phyloP scores from a whole-genome alignment of 495 filamentous ascomycete species.

The Penicilliopsis zonata region DNA sequence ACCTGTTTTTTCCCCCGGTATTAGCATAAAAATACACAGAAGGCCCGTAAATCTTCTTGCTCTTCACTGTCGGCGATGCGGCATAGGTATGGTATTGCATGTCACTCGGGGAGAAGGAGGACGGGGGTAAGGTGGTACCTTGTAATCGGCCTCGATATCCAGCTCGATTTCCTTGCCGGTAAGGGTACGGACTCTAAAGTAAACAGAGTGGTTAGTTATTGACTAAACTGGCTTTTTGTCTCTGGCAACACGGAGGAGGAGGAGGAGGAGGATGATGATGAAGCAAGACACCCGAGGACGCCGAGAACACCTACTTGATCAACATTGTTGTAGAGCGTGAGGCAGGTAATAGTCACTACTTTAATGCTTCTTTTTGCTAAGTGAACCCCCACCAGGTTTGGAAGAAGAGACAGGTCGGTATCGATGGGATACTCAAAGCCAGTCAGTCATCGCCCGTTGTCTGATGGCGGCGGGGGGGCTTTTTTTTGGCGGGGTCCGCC shows the following conservation, averaged over 20 bases:
- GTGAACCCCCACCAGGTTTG: too few relatives aligned
- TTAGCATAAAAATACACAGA: neutral
- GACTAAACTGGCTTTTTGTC: neutral
- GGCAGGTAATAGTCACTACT: too few relatives aligned
- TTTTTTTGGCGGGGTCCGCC: slow-evolving; percentile 1
- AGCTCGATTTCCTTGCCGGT: slow-evolving; percentile 98
- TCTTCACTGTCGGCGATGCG: neutral
- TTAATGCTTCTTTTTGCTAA: too few relatives aligned
- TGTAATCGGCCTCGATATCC: slow-evolving; percentile 88
- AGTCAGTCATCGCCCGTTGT: neutral
- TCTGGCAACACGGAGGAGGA: neutral
- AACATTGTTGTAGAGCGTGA: slow-evolving; percentile 27
- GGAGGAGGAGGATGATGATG: slow-evolving; percentile 13
- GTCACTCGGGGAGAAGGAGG: neutral
- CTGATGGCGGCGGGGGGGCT: slow-evolving; percentile 2
- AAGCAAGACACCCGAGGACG: slow-evolving; percentile 4
- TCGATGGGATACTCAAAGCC: too few relatives aligned
- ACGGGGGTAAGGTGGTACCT: slow-evolving; percentile 37
- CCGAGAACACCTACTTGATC: slow-evolving; percentile 32
- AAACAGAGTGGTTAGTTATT: neutral
- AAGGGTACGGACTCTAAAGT: slow-evolving; percentile 78
- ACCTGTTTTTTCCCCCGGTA: slow-evolving; percentile 42
- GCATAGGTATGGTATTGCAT: neutral
- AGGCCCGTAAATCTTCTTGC: too few relatives aligned
- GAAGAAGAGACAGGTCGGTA: too few relatives aligned